phyloP scores from a whole-genome alignment of 345 rosid species.

The Rhizophora mangle region DNA sequence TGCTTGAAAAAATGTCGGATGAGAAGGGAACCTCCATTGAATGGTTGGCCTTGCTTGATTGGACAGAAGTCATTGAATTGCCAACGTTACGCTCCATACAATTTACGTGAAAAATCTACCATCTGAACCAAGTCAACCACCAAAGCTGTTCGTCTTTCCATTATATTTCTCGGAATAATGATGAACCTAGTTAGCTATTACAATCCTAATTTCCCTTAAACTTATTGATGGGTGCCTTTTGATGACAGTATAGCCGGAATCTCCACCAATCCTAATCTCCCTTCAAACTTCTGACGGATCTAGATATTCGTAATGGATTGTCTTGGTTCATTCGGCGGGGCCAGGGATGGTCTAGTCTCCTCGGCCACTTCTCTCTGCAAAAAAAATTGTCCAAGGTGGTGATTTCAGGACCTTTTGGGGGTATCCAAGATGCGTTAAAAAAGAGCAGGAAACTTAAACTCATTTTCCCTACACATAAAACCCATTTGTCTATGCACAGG shows the following conservation, averaged over 20 bases:
- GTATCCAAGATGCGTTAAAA: background rate
- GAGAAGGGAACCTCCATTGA: background rate
- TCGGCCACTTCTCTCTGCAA: too few relatives aligned
- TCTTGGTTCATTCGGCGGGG: constrained; percentile 24
- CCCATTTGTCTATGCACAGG: background rate
- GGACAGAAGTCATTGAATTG: too few relatives aligned
- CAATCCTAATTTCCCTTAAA: too few relatives aligned
- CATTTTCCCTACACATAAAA: too few relatives aligned
- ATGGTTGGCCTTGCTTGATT: background rate
- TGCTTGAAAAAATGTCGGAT: background rate
- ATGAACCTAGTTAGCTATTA: constrained; percentile 13
- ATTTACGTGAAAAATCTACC: too few relatives aligned
- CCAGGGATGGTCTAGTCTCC: too few relatives aligned
- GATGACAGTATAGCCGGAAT: background rate
- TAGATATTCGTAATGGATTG: constrained; percentile 11
- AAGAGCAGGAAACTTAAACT: too few relatives aligned
- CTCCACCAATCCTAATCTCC: constrained; percentile 46
- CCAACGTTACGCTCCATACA: too few relatives aligned
- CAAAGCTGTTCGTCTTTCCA: background rate
- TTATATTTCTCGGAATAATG: background rate
- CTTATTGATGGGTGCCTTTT: too few relatives aligned
- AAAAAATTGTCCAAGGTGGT: background rate
- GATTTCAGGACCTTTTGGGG: constrained; percentile 24
- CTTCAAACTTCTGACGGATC: constrained; percentile 35
- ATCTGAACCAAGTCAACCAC: background rate